Base-by-base conservation (phyloP, 139 green algal genomes). In the Chlamydomonas schloesseri region DNA sequence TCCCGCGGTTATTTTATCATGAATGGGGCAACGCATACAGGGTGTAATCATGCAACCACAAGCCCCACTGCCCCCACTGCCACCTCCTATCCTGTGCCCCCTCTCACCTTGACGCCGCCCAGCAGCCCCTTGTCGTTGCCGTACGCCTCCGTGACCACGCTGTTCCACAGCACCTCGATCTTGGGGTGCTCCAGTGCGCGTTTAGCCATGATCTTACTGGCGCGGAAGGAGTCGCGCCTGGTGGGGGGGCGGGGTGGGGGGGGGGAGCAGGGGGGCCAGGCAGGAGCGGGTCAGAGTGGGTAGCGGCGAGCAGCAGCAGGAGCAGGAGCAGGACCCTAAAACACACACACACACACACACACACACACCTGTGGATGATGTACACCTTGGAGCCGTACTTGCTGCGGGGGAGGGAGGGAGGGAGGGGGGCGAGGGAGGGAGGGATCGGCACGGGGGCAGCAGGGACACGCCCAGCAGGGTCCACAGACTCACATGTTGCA, bases 281-380 rank as follows among this genome's bases (percentile, higher is more conserved):
- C 58, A 29, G 58, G 58, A n/a, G 58, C 5, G 58, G n/a, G n/a
- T n/a, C n/a, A n/a, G n/a, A n/a, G n/a, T n/a, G n/a, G n/a, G n/a
- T n/a, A n/a, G n/a, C n/a, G n/a, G n/a, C n/a, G n/a, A n/a, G n/a
- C n/a, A n/a, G n/a, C n/a, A n/a, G n/a, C n/a, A n/a, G n/a, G n/a
- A n/a, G n/a, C n/a, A n/a, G n/a, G n/a, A n/a, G n/a, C n/a, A n/a
- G n/a, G n/a, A n/a, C n/a, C n/a, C n/a, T n/a, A n/a, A n/a, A n/a
- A n/a, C n/a, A n/a, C n/a, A n/a, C n/a, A n/a, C n/a, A n/a, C n/a
- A n/a, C n/a, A n/a, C n/a, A n/a, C n/a, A n/a, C n/a, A n/a, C n/a
- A n/a, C 1, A 95, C 93, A 46, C 94, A 91, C 58, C 96, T 85
- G 86, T 98, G 95, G 71, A 98, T 95, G 91, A 98, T 95, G 92